phyloP scores from a whole-genome alignment of 2,329 filamentous ascomycete species.

The Chaetomiaceae sp. region DNA sequence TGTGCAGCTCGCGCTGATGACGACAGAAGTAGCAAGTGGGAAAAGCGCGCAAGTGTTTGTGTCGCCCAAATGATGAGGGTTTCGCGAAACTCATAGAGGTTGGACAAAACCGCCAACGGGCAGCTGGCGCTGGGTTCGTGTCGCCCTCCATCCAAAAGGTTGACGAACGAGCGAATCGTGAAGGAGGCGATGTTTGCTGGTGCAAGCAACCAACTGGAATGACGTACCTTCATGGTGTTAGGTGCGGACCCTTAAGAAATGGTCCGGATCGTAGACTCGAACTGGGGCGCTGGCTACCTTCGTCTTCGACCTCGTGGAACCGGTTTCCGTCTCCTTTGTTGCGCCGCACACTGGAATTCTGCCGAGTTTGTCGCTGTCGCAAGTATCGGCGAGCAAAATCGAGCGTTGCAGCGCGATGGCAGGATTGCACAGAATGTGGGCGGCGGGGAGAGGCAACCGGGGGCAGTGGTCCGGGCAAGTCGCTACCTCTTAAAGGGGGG shows the following conservation, averaged over 20 bases:
- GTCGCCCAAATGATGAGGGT: conserved; percentile 4
- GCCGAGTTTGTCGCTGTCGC: not conserved
- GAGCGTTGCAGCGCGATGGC: conserved; percentile 4
- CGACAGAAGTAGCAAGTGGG: not conserved
- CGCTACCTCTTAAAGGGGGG: conserved; percentile 20
- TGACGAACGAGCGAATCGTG: conserved; percentile 8
- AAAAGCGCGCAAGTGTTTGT: not conserved
- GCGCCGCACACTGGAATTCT: conserved; percentile 6
- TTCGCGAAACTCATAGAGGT: not conserved
- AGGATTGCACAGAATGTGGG: conserved; percentile 17
- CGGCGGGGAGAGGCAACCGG: conserved; percentile 21
- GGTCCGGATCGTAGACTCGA: conserved; percentile 2
- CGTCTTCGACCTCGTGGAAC: conserved; percentile 5
- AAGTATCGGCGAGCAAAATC: conserved; percentile 3
- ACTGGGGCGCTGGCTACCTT: too few relatives aligned
- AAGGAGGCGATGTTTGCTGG: conserved; percentile 9
- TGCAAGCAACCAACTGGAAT: conserved; percentile 16
- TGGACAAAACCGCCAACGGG: conserved; percentile 6
- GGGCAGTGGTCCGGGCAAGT: conserved; percentile 17
- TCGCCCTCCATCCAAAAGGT: not conserved
- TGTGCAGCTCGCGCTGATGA: not conserved
- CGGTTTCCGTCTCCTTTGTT: conserved; percentile 9
- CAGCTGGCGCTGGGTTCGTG: conserved; percentile 11
- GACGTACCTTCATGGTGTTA: conserved; percentile 31
- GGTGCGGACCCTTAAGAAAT: conserved; percentile 15